A percentile compares a stretch with the other conserved stretches of the same genome.
Evolutionary conservation across 1,284 basidiomycete genomes (phyloP).

Genomic region (Caloboletus inedulis): DNA sequence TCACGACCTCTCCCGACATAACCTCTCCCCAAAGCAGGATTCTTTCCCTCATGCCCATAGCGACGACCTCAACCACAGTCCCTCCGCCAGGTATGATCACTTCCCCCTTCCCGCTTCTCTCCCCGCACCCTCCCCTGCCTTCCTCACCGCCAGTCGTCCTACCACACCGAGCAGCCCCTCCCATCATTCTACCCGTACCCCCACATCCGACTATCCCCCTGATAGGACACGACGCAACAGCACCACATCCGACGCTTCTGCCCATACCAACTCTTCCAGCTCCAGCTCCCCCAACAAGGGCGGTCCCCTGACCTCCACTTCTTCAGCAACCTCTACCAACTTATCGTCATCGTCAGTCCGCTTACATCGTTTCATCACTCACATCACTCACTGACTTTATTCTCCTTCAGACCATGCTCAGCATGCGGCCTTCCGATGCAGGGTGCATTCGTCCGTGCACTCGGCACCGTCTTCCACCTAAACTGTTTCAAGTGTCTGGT

Average conservation of each 20-base stretch:
- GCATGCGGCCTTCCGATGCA: constrained; percentile 78
- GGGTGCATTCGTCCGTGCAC: constrained; percentile 94
- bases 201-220: constrained; percentile 50
- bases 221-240: constrained; percentile 43
- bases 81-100: constrained; percentile 24
- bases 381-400: constrained; percentile 16
- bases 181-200: constrained; percentile 43
- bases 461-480: constrained; percentile 92
- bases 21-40: constrained; percentile 38
- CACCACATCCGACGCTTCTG: constrained; percentile 48
- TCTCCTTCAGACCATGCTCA: constrained; percentile 54
- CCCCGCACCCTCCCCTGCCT: constrained; percentile 49
- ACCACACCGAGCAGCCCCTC: constrained; percentile 49
- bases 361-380: constrained; percentile 18
- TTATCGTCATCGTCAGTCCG: constrained; percentile 45
- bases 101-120: constrained; percentile 25
- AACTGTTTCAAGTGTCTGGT: constrained; percentile 98
- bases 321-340: constrained; percentile 41
- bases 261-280: constrained; percentile 44
- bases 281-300: constrained; percentile 41
- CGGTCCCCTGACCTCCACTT: constrained; percentile 46
- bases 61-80: constrained; percentile 66
- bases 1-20: constrained; percentile 52
- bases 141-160: constrained; percentile 50
- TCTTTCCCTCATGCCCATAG: constrained; percentile 49